Evolutionary conservation across 2,329 filamentous ascomycete species (phyloP).

Genomic region (Lasiodiplodia citricola): DNA sequence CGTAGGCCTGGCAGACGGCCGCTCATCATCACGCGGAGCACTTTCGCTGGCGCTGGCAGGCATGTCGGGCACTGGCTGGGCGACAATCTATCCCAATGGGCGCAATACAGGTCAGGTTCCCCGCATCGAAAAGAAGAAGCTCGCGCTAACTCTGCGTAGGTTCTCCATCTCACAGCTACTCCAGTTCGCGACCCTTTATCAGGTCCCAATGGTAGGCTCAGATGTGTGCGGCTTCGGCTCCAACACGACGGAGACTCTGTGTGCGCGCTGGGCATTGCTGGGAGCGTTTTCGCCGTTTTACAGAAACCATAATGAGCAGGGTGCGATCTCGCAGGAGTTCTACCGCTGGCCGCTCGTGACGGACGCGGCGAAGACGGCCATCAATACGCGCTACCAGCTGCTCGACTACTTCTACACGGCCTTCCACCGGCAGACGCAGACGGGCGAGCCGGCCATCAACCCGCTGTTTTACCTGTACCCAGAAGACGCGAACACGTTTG

Average conservation of each 20-base stretch:
- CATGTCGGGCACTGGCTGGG: constrained; percentile 67
- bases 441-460: constrained; percentile 69
- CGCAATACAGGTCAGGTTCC: constrained; percentile 45
- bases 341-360: constrained; percentile 72
- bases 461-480: constrained; percentile 77
- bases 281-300: constrained; percentile 79
- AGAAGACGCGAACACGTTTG: constrained; percentile 57
- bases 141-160: background rate
- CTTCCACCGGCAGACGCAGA: constrained; percentile 63
- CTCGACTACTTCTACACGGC: constrained; percentile 82
- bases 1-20: constrained; percentile 69
- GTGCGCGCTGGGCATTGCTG: constrained; percentile 75
- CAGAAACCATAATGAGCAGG: constrained; percentile 70
- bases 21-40: constrained; percentile 75
- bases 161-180: constrained; percentile 50
- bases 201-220: constrained; percentile 54
- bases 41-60: constrained; percentile 72
- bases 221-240: constrained; percentile 80
- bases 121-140: background rate
- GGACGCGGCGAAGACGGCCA: constrained; percentile 68
- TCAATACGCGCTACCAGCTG: constrained; percentile 75
- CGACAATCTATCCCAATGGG: constrained; percentile 56
- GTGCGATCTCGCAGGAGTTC: constrained; percentile 68
- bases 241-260: constrained; percentile 70
- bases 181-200: constrained; percentile 53